Evolutionary conservation across 2,329 filamentous ascomycete genomes (phyloP).

Genomic region (Ustulina deusta): DNA sequence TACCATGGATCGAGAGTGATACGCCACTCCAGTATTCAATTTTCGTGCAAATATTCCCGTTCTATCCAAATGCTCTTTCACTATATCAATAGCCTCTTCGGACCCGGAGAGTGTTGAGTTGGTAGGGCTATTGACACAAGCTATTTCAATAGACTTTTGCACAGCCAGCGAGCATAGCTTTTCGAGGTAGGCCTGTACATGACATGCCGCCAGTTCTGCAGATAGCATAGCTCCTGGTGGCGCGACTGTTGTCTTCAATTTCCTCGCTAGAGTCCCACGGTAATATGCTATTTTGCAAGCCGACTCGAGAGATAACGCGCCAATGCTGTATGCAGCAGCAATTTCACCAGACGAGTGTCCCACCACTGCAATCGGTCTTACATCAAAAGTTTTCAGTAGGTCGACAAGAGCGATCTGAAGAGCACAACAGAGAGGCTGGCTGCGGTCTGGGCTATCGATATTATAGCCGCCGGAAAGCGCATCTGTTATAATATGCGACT

Average conservation of each 20-base stretch:
- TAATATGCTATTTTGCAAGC: slow-evolving; percentile 21
- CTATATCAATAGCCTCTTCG: not conserved
- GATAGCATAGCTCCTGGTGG: slow-evolving; percentile 1
- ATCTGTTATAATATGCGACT: not conserved
- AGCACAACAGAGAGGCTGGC: slow-evolving; percentile 15
- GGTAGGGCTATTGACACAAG: slow-evolving; percentile 10
- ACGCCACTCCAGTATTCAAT: not conserved
- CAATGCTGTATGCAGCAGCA: slow-evolving; percentile 18
- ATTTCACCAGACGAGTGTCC: slow-evolving; percentile 30
- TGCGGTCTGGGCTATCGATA: not conserved
- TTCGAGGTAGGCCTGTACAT: not conserved
- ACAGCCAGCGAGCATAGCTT: not conserved
- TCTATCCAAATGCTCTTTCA: not conserved
- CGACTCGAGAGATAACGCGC: not conserved
- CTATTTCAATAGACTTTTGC: not conserved
- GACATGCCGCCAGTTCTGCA: not conserved
- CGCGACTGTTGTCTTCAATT: not conserved
- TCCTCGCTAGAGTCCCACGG: not conserved
- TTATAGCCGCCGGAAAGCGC: not conserved
- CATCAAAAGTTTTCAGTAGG: not conserved
- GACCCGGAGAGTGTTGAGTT: not conserved
- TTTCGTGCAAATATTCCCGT: not conserved
- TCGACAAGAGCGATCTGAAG: slow-evolving; percentile 18
- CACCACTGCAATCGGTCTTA: slow-evolving; percentile 5
- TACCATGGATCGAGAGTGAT: slow-evolving; percentile 7